These are phyloP conservation scores for Candida tibetensis DNA, from an alignment of 805 yeast species.

Conservation along the genomic window DNA sequence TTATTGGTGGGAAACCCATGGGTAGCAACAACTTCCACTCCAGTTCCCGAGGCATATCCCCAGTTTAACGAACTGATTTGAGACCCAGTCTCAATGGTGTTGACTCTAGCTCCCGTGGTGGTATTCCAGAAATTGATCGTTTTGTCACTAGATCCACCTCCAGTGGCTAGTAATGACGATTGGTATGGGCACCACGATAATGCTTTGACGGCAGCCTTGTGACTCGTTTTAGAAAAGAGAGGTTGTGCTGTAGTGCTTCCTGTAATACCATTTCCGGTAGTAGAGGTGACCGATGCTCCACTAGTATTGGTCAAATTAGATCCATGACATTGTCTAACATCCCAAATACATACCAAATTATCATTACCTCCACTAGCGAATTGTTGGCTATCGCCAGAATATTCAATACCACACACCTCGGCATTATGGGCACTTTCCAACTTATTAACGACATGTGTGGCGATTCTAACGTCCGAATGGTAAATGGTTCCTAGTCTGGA, in stretches of 20 bases:
- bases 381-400: slow-evolving; percentile 80
- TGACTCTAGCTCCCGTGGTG: slow-evolving; percentile 80
- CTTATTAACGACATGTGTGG: slow-evolving; percentile 66
- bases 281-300: slow-evolving; percentile 7
- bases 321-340: slow-evolving; percentile 54
- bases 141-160: slow-evolving; percentile 92
- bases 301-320: slow-evolving; percentile 10
- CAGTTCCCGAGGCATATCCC: slow-evolving; percentile 76
- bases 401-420: slow-evolving; percentile 89
- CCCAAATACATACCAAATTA: slow-evolving; percentile 91
- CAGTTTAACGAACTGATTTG: slow-evolving; percentile 93
- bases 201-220: slow-evolving; percentile 94
- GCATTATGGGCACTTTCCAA: slow-evolving; percentile 61
- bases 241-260: slow-evolving; percentile 43
- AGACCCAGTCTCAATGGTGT: slow-evolving; percentile 85
- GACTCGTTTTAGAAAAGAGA: slow-evolving; percentile 70
- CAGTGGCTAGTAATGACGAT: slow-evolving; percentile 80
- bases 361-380: slow-evolving; percentile 94
- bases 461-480: slow-evolving; percentile 86
- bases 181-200: slow-evolving; percentile 93
- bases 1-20: slow-evolving; percentile 92
- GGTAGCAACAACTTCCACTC: slow-evolving; percentile 83
- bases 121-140: slow-evolving; percentile 95
- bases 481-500: slow-evolving; percentile 79
- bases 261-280: slow-evolving; percentile 2